Evolutionary conservation across 2,329 filamentous ascomycete species (phyloP).

Genomic region (Stenocarpella maydis): DNA sequence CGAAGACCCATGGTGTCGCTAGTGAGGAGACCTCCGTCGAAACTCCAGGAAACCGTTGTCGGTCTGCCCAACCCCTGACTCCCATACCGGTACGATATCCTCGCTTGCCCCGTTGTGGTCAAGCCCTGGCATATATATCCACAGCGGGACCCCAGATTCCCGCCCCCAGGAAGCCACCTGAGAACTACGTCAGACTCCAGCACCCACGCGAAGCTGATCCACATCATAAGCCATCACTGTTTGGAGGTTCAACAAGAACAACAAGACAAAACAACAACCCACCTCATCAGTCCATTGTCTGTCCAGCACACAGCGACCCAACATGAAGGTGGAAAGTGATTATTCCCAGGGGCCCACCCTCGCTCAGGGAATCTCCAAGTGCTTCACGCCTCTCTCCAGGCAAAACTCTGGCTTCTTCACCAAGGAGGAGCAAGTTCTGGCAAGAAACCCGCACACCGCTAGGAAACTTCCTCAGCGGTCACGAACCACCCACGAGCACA

Average conservation of each 20-base stretch:
- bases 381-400: constrained; percentile 36
- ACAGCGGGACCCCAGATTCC: constrained; percentile 27
- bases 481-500: constrained; percentile 35
- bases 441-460: constrained; percentile 45
- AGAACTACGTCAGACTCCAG: constrained; percentile 14
- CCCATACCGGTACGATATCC: constrained; percentile 25
- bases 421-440: constrained; percentile 51
- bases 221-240: not conserved
- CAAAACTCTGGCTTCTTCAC: constrained; percentile 41
- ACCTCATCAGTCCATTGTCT: not conserved
- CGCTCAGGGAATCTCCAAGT: constrained; percentile 29
- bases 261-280: not conserved
- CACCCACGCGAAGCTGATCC: not conserved
- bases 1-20: constrained; percentile 50
- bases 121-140: constrained; percentile 32
- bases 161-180: constrained; percentile 17
- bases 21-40: constrained; percentile 46
- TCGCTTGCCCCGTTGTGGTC: constrained; percentile 22
- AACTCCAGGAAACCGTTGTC: constrained; percentile 38
- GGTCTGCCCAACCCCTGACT: constrained; percentile 39
- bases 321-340: constrained; percentile 33
- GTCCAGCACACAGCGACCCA: not conserved
- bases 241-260: not conserved
- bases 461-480: constrained; percentile 35
- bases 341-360: constrained; percentile 27